Conservation (phyloP, 768 basidiomycete species). For the Termitomyces sp. region DNA sequence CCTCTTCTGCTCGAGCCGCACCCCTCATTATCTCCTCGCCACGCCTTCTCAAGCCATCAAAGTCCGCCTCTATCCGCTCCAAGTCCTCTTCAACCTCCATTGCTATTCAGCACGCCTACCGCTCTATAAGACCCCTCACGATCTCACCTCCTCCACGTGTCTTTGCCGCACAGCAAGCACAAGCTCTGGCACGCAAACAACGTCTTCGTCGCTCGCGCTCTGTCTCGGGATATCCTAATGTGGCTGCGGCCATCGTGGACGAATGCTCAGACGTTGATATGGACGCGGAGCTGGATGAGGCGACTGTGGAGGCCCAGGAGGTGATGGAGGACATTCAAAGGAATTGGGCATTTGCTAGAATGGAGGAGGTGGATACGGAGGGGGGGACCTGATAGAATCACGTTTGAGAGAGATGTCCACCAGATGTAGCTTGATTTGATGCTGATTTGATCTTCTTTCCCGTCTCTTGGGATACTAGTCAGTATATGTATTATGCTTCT, state of each 20-base stretch:
- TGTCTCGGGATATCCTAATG: slow-evolving; percentile 13
- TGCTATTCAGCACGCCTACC: background rate
- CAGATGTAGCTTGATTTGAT: background rate
- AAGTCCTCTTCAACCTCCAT: slow-evolving; percentile 12
- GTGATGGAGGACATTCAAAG: slow-evolving; percentile 7
- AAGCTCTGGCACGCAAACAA: background rate
- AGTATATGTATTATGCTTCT: background rate
- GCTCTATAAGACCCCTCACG: slow-evolving; percentile 2
- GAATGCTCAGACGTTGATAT: slow-evolving; percentile 2
- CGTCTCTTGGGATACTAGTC: background rate
- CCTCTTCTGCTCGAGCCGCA: background rate
- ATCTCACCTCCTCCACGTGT: slow-evolving; percentile 1
- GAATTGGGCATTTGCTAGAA: slow-evolving; percentile 7
- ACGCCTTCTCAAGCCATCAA: background rate
- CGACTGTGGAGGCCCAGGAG: slow-evolving; percentile 11
- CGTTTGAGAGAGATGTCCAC: background rate
- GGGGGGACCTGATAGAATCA: background rate
- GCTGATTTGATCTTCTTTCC: background rate
- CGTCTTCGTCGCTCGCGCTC: slow-evolving; percentile 13
- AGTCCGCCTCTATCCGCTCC: background rate
- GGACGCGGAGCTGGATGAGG: slow-evolving; percentile 12
- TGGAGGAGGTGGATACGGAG: background rate
- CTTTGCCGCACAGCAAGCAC: background rate
- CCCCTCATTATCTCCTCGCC: background rate
- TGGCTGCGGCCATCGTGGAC: slow-evolving; percentile 4